These are phyloP conservation scores for Suillus subluteus DNA, from an alignment of 768 basidiomycete species.

Conservation along the genomic window DNA sequence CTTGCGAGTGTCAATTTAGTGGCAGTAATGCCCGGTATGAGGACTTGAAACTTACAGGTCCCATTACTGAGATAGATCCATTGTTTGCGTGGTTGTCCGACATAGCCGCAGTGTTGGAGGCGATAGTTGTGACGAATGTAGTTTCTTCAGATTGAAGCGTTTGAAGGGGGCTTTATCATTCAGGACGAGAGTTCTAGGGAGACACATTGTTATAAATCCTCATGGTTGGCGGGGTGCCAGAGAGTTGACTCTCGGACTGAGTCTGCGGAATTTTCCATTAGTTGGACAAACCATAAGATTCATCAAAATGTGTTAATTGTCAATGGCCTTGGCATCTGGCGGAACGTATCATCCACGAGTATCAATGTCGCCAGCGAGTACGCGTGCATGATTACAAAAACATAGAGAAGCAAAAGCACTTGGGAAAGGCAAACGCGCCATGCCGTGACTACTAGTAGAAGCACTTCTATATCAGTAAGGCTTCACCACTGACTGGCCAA, in stretches of 20 bases:
- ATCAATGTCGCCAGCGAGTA: neutral
- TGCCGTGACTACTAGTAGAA: neutral
- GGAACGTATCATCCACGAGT: neutral
- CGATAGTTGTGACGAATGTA: neutral
- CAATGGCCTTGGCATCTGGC: neutral
- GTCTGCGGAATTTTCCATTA: neutral
- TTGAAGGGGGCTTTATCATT: neutral
- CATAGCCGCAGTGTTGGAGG: neutral
- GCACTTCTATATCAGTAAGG: neutral
- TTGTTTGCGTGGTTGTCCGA: neutral
- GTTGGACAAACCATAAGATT: neutral
- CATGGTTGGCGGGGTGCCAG: neutral
- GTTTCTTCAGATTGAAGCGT: neutral
- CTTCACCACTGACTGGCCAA: neutral
- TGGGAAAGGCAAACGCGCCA: neutral
- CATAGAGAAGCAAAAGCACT: neutral
- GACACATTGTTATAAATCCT: neutral
- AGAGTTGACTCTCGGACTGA: rapidly evolving
- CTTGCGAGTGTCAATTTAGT: neutral
- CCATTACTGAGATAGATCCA: too few relatives aligned
- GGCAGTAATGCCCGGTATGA: neutral
- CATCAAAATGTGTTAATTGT: neutral
- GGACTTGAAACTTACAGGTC: neutral
- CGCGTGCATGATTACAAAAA: neutral
- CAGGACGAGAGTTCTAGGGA: neutral